These are phyloP conservation scores for Talaromyces borbonicus DNA, from an alignment of 495 filamentous ascomycete species.

Conservation along the genomic window DNA sequence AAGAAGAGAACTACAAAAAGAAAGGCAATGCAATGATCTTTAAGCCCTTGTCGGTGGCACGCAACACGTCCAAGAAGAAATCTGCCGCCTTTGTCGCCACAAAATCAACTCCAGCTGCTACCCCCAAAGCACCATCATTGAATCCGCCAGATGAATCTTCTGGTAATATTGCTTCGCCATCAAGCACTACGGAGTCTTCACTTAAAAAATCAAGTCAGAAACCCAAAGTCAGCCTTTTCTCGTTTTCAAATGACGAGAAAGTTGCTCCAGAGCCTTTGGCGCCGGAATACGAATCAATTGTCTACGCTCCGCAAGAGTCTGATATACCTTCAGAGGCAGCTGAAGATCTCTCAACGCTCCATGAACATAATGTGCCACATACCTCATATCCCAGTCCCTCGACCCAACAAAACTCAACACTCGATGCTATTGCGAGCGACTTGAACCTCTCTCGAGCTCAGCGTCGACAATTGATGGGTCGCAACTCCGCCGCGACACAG, in stretches of 20 bases:
- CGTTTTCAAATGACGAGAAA: conserved; percentile 28
- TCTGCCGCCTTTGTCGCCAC: conserved; percentile 10
- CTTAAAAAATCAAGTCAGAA: conserved; percentile 37
- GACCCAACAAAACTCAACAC: conserved; percentile 26
- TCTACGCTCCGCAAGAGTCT: conserved; percentile 27
- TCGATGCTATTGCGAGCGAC: conserved; percentile 57
- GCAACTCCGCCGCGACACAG: conserved; percentile 28
- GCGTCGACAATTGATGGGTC: conserved; percentile 74
- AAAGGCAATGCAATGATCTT: conserved; percentile 78
- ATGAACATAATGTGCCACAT: conserved; percentile 12
- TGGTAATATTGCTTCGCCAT: conserved; percentile 1
- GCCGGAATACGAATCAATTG: conserved; percentile 39
- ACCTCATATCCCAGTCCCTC: conserved; percentile 12
- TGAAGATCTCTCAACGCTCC: neutral
- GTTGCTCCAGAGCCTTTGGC: conserved; percentile 9
- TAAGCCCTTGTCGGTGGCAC: conserved; percentile 70
- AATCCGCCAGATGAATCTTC: too few species aligned
- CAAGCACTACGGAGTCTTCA: conserved; percentile 11
- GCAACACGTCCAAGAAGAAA: conserved; percentile 62
- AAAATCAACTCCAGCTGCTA: conserved; percentile 3
- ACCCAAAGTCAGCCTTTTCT: conserved; percentile 56
- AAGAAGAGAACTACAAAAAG: conserved; percentile 50
- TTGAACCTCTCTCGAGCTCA: conserved; percentile 65
- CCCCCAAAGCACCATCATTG: neutral
- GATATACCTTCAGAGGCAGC: conserved; percentile 14